Percentiles rank a stretch among this genome's conserved stretches.
phyloP scores from a whole-genome alignment of 2,329 filamentous ascomycete species.

The Aspergillus flavus region DNA sequence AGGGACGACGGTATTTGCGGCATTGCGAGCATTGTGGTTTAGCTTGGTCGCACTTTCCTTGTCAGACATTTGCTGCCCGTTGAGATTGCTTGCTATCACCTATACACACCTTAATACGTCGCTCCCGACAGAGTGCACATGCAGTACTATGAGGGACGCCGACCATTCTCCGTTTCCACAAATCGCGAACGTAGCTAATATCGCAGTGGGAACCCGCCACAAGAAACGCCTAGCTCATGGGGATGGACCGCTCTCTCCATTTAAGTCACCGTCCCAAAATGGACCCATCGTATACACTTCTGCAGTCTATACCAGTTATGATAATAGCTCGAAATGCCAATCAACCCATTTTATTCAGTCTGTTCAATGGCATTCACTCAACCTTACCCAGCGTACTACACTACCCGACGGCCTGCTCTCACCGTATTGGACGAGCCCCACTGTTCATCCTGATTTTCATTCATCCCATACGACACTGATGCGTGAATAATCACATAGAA shows the following conservation, averaged over 20 bases:
- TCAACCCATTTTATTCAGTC: neutral
- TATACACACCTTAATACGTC: slow-evolving; percentile 40
- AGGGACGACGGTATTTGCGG: slow-evolving; percentile 38
- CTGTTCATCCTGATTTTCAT: neutral
- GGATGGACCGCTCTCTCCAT: neutral
- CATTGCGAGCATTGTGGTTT: slow-evolving; percentile 45
- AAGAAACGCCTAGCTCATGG: neutral
- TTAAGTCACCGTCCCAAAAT: neutral
- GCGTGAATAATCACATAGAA: neutral
- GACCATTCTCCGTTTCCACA: slow-evolving; percentile 34
- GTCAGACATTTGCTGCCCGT: neutral
- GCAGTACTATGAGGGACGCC: slow-evolving; percentile 47
- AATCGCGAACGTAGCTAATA: neutral
- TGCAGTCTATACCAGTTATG: neutral
- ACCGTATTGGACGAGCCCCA: neutral
- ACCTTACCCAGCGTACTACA: neutral
- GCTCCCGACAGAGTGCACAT: slow-evolving; percentile 43
- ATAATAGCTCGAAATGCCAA: neutral
- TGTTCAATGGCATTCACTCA: neutral
- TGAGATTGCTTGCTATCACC: neutral
- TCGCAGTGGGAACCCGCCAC: neutral
- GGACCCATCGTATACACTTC: neutral
- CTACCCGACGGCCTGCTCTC: neutral
- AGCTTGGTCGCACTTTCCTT: slow-evolving; percentile 48
- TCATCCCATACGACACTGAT: neutral